Evolutionary conservation across 306 rosid genomes (phyloP), one percentile per base, ranked within the genome.

Genomic region (Cucurbita moschata): DNA sequence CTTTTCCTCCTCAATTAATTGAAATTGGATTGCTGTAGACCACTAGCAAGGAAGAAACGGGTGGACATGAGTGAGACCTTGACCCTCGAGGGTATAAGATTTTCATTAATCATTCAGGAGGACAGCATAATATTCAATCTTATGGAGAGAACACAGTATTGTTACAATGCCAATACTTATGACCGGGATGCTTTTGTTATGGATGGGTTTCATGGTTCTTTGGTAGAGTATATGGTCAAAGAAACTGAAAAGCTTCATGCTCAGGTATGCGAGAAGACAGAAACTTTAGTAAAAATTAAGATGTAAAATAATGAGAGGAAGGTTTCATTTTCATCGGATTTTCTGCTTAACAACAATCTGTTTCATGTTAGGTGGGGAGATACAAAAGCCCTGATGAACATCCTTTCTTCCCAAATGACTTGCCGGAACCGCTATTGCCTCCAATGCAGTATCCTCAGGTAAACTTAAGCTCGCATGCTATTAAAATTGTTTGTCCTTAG

Each of bases 311-410:
- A 35, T 26, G 50, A 42, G 68, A 72, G 37, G 67, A 59, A 18
- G 26, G 55, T 38, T 11, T 40, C 54, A 6, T 66, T 10, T 72
- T 12, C 70, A 12, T 66, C 15, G 79, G 62, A 38, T 75, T 76
- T 71, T 62, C 58, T 11, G 38, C 21, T 12, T 76, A 83, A 61
- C 44, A 47, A 63, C 63, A 68, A 80, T 79, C 56, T 26, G 19
- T 78, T 65, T 55, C 71, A 46, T 37, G 84, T 75, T 60, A 93
- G 98, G 89, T 87, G 61, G 96, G 97, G 10, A 85, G 98, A 82
- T 93, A 85, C 88, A 85, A 80, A 82, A 93, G 98, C 80, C 98
- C 97, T 8, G 98, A 93, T 77, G 97, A 93, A 79, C 98, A 93
- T 80, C 87, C 97, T 67, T 93, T 93, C 76, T 93, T 90, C 81